Percentiles rank a stretch among this genome's conserved stretches.
phyloP scores from a whole-genome alignment of 352 stramenopile genomes.

The Phytopythium mirpurense region DNA sequence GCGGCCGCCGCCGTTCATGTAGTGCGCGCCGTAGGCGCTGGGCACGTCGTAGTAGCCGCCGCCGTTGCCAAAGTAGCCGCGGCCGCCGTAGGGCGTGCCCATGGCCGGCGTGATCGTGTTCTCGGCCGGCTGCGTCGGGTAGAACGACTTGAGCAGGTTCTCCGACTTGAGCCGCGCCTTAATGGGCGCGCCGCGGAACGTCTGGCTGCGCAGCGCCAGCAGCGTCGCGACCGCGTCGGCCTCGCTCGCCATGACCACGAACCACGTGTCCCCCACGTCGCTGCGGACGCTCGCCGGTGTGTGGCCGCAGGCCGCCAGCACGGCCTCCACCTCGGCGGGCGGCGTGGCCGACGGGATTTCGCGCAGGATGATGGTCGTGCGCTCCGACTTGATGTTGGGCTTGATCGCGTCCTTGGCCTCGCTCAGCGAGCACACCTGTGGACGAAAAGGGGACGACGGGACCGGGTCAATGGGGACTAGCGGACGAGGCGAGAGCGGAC shows the following conservation, averaged over 20 bases:
- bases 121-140: conserved; percentile 64
- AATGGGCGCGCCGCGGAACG: conserved; percentile 85
- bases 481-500: neutral
- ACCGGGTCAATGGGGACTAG: too few species aligned
- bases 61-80: conserved; percentile 60
- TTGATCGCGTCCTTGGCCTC: conserved; percentile 85
- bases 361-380: conserved; percentile 91
- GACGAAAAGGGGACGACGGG: too few species aligned
- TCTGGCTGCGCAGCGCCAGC: conserved; percentile 84
- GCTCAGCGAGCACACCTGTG: conserved; percentile 69
- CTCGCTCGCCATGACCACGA: conserved; percentile 88
- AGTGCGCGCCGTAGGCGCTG: conserved; percentile 30
- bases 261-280: conserved; percentile 93
- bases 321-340: conserved; percentile 80
- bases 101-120: conserved; percentile 34
- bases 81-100: conserved; percentile 39
- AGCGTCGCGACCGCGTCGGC: conserved; percentile 83
- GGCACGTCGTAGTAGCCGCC: conserved; percentile 68
- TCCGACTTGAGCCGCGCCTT: conserved; percentile 92
- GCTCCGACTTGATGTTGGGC: conserved; percentile 90
- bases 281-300: conserved; percentile 77
- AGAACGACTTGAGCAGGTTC: conserved; percentile 91
- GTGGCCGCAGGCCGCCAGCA: conserved; percentile 77
- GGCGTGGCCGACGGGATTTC: conserved; percentile 87
- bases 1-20: conserved; percentile 23